These are phyloP conservation scores for Grigorovia jiainica DNA, from an alignment of 805 yeast species.

Conservation along the genomic window DNA sequence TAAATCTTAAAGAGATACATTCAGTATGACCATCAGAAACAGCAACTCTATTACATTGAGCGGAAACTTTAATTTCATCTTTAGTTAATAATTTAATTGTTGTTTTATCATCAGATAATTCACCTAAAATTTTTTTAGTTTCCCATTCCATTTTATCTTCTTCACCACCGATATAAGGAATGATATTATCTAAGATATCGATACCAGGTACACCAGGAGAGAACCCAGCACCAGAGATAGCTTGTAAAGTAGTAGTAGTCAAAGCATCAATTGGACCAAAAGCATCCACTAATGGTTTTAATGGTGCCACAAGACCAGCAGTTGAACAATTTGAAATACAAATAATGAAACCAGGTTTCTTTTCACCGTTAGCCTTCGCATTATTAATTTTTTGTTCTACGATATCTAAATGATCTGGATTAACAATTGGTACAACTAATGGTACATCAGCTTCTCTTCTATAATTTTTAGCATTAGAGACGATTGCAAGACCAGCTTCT, in stretches of 20 bases:
- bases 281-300: conserved; percentile 81
- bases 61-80: conserved; percentile 76
- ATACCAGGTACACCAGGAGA: conserved; percentile 96
- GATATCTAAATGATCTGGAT: conserved; percentile 79
- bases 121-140: conserved; percentile 86
- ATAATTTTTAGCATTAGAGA: conserved; percentile 94
- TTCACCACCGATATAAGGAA: conserved; percentile 92
- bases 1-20: conserved; percentile 80
- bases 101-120: conserved; percentile 39
- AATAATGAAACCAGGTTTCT: conserved; percentile 71
- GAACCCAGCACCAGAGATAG: conserved; percentile 97
- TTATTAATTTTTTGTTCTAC: conserved; percentile 48
- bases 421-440: conserved; percentile 87
- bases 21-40: conserved; percentile 98
- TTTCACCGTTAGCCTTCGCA: conserved; percentile 46
- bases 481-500: conserved; percentile 70
- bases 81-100: conserved; percentile 51
- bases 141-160: conserved; percentile 99
- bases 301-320: conserved; percentile 94
- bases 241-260: conserved; percentile 89
- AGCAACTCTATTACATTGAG: conserved; percentile 94
- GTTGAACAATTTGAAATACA: conserved; percentile 98
- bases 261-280: conserved; percentile 87
- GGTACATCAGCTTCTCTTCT: conserved; percentile 85
- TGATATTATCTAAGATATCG: conserved; percentile 87